These are phyloP conservation scores for Perkinsus olseni DNA, from an alignment of 169 alveolate species.

Conservation along the genomic window DNA sequence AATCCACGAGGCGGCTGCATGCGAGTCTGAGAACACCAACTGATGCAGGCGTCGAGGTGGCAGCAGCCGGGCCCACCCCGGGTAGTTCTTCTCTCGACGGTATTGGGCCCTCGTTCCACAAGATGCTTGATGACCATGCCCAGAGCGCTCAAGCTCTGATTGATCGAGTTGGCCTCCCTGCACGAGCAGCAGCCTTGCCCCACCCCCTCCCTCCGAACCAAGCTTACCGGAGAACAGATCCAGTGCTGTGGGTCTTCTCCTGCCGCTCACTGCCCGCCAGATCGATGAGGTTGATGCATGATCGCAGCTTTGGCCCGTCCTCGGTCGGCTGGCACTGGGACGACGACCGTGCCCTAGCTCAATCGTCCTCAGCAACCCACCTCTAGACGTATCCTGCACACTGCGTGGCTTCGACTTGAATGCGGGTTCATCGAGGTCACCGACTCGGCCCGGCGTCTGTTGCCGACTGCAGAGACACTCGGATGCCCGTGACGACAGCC, in stretches of 20 bases:
- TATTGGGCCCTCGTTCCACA: background rate
- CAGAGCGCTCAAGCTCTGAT: slow-evolving; percentile 19
- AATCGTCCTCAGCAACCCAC: background rate
- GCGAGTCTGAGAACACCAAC: background rate
- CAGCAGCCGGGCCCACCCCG: background rate
- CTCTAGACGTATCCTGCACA: slow-evolving; percentile 37
- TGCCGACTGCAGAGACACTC: background rate
- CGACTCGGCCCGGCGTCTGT: slow-evolving; percentile 37
- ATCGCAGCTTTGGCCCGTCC: background rate
- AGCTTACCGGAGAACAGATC: background rate
- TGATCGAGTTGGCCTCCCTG: slow-evolving; percentile 26
- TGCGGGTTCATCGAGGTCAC: slow-evolving; percentile 58
- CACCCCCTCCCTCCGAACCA: background rate
- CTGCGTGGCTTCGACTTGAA: slow-evolving; percentile 60
- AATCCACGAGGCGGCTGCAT: background rate
- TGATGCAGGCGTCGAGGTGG: background rate
- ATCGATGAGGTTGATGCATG: slow-evolving; percentile 14
- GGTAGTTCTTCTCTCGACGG: background rate
- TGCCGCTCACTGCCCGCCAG: slow-evolving; percentile 22
- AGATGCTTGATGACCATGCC: slow-evolving; percentile 19
- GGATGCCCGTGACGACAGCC: background rate
- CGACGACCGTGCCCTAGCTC: background rate
- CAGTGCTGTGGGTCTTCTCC: slow-evolving; percentile 1
- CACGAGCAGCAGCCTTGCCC: background rate
- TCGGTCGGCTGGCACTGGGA: background rate